Base-by-base conservation (phyloP, 2,329 filamentous ascomycete genomes). In the Albifimbria verrucaria region DNA sequence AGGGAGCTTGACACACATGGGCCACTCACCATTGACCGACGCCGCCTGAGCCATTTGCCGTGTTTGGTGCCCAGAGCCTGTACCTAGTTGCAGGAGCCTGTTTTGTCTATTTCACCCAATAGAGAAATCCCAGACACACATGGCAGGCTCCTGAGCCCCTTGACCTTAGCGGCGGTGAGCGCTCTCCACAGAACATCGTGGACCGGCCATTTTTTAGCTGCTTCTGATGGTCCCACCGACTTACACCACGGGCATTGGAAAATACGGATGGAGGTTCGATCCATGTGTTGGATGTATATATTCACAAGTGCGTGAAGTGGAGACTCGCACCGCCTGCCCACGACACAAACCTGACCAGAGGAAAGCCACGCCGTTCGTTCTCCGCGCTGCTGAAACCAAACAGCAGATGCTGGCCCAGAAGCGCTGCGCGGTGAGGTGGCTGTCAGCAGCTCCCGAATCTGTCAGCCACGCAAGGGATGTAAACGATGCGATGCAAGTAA, bases 171-270 rank as follows among this genome's bases (percentile, higher is more conserved):
- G 15, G 26, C 26, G 26, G 26, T 32, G 26, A 32, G 26, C 26
- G 15, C 26, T 9, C 26, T 32, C 26, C 26, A 32, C 26, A 32
- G 15, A 32, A 32, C 9, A 32, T 32, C 26, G 26, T 32, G 15
- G 9, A 15, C 26, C 26, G 26, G 26, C 15, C 26, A 7, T 15
- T 32, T 15, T 32, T 7, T 32, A 32, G 26, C n/a, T n/a, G n/a
- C n/a, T n/a, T n/a, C 42, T 58, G 58, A 50, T 60, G 53, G 53
- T 51, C 54, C 59, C 62, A 64, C 63, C 47, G 47, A 59, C n/a
- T n/a, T n/a, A n/a, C n/a, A n/a, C n/a, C n/a, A 36, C 28, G 9
- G n/a, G 28, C 28, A 9, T 36, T 36, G n/a, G 10, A 36, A 36
- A 36, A 10, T 36, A n/a, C 28, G 28, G 28, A n/a, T n/a, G n/a